Conservation (phyloP, 371 early-diverging fungal genomes). For the Cokeromyces recurvatus region DNA sequence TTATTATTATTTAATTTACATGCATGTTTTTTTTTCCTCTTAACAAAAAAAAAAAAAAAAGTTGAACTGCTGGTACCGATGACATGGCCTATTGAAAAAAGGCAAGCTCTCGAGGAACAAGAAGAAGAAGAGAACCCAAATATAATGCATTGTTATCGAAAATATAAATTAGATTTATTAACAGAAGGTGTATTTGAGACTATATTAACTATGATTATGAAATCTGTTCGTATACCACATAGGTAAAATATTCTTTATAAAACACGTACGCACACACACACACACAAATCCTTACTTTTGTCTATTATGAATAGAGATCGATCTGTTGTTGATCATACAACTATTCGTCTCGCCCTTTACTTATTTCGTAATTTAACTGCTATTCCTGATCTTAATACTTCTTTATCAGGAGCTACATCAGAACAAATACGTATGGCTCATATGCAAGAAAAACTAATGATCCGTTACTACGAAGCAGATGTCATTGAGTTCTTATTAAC, state of each 20-base stretch:
- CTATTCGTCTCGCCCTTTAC: conserved; percentile 71
- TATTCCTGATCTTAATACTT: conserved; percentile 64
- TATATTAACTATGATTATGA: conserved; percentile 39
- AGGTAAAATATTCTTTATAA: conserved; percentile 20
- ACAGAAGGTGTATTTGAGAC: conserved; percentile 49
- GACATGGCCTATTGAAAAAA: conserved; percentile 58
- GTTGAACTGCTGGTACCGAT: conserved; percentile 73
- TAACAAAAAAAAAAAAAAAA: too few relatives aligned
- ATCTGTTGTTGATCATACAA: conserved; percentile 60
- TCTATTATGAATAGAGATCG: conserved; percentile 39
- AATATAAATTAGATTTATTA: conserved; percentile 70
- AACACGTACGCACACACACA: too few relatives aligned
- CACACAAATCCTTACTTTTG: too few relatives aligned
- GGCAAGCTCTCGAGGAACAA: conserved; percentile 24
- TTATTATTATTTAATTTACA: too few relatives aligned
- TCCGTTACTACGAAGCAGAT: conserved; percentile 45
- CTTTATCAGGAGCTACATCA: conserved; percentile 27
- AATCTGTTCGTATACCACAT: conserved; percentile 48
- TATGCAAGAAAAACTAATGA: conserved; percentile 60
- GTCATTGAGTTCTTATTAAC: conserved; percentile 56
- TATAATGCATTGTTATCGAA: conserved; percentile 50
- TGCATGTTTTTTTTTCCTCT: too few relatives aligned
- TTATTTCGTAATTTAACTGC: conserved; percentile 80
- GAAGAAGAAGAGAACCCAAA: conserved; percentile 48
- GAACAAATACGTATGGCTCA: conserved; percentile 48